phyloP scores from a whole-genome alignment of 768 basidiomycete genomes.

The Hygrocybe coccinea region DNA sequence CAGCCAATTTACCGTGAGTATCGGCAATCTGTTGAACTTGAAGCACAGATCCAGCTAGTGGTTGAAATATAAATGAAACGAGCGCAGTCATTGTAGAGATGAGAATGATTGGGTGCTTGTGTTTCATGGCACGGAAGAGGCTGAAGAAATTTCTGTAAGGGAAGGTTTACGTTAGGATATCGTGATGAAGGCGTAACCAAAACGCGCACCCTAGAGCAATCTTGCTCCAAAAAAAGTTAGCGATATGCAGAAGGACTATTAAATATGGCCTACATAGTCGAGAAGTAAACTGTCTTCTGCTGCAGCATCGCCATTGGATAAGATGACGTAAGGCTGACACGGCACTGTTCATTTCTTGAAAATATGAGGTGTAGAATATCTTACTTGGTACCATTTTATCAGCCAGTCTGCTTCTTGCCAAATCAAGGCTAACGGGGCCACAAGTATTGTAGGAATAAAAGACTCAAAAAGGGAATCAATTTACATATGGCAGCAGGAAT shows the following conservation, averaged over 20 bases:
- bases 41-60: conserved; percentile 46
- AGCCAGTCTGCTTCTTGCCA: conserved; percentile 53
- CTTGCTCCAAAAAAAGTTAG: conserved; percentile 24
- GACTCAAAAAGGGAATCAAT: conserved; percentile 35
- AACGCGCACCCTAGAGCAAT: conserved; percentile 38
- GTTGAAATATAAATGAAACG: conserved; percentile 48
- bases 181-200: not conserved
- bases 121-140: conserved; percentile 43
- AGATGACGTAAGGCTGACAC: conserved; percentile 56
- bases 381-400: conserved; percentile 55
- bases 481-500: not conserved
- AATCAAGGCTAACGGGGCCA: conserved; percentile 46
- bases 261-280: conserved; percentile 50
- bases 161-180: conserved; percentile 7
- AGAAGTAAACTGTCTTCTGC: conserved; percentile 60
- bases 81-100: conserved; percentile 48
- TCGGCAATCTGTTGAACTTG: conserved; percentile 31
- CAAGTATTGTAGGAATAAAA: conserved; percentile 52
- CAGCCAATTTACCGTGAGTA: conserved; percentile 16
- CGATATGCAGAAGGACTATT: not conserved
- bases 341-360: conserved; percentile 6
- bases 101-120: conserved; percentile 52
- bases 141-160: conserved; percentile 38
- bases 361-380: conserved; percentile 9
- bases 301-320: conserved; percentile 47